Evolutionary conservation across 345 rosid species (phyloP), one percentile per base, ranked within the genome.

Genomic region (Capsella bursapastoris): DNA sequence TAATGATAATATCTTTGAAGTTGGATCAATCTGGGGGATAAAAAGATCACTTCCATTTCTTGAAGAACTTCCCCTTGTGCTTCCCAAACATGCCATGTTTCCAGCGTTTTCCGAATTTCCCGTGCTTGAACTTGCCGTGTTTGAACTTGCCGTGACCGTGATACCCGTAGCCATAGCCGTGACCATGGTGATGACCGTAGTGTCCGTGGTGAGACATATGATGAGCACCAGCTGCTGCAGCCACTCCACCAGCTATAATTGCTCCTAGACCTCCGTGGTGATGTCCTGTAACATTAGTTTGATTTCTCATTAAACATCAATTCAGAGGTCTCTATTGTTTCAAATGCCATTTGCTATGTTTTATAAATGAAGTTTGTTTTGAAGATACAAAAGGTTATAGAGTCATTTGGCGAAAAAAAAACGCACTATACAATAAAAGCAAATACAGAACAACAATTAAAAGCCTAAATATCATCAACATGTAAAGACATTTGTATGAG

Each of bases 171-270:
- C 80, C 75, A 49, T 37, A 64, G 27, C 76, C 76, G 43, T 70
- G 80, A 18, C 79, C 79, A 7, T 69, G 74, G 29, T 77, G 76
- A 5, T 80, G 76, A 74, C 88, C 89, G 44, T 78, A 55, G 70
- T 57, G 80, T 44, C 94, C 89, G 3, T 89, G 97, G 72, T 70
- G 73, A 29, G 87, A 29, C 59, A 87, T 4, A 48, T 86, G 92
- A 77, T 89, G 93, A 62, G 92, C 87, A 68, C 91, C 83, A 29
- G 85, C 92, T 40, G 85, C 96, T 5, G 85, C 93, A 0, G 96
- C 90, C 1, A 82, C 88, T 7, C 88, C 93, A 55, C 97, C 98
- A 4, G 86, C 94, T 56, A 93, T 16, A 49, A 89, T 4, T 11
- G 82, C 68, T 79, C 96, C 98, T 75, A 89, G 64, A 43, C 89